Evolutionary conservation across 768 basidiomycete species (phyloP).

Genomic region (Serendipita vermifera): DNA sequence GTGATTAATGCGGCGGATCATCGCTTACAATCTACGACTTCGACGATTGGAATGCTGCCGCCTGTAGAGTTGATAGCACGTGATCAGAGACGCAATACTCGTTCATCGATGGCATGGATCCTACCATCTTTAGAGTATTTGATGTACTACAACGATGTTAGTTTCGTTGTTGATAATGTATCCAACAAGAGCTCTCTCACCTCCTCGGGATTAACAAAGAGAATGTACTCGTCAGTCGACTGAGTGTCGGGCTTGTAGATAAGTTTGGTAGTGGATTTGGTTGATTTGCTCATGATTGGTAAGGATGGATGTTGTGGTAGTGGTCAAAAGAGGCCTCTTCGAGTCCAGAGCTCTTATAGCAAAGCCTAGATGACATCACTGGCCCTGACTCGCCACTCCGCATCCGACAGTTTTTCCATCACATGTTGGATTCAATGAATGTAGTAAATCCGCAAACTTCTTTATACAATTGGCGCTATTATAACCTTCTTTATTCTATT

Average conservation of each 20-base stretch:
- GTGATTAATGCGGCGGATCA: not conserved
- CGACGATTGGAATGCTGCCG: conserved; percentile 53
- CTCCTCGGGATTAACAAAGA: conserved; percentile 53
- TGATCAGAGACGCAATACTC: not conserved
- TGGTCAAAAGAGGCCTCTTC: not conserved
- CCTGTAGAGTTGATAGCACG: no score
- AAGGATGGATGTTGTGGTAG: not conserved
- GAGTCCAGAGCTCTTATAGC: no score
- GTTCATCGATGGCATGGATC: conserved; percentile 14
- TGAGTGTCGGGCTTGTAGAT: conserved; percentile 67
- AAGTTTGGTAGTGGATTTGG: conserved; percentile 44
- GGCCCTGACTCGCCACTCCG: no score
- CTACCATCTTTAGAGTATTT: conserved; percentile 73
- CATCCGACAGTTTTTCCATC: no score
- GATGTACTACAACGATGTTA: conserved; percentile 37
- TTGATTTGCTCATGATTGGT: not conserved
- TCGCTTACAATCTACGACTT: conserved; percentile 68
- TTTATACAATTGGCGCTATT: no score
- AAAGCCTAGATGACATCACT: no score
- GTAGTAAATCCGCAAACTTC: no score
- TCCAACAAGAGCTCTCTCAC: conserved; percentile 32
- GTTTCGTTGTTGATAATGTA: not conserved
- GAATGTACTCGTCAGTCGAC: conserved; percentile 57
- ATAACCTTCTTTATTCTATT: no score
- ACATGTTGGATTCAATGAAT: no score